Base-by-base conservation (phyloP, 2,329 filamentous ascomycete genomes). In the Hypomyces rosellus region DNA sequence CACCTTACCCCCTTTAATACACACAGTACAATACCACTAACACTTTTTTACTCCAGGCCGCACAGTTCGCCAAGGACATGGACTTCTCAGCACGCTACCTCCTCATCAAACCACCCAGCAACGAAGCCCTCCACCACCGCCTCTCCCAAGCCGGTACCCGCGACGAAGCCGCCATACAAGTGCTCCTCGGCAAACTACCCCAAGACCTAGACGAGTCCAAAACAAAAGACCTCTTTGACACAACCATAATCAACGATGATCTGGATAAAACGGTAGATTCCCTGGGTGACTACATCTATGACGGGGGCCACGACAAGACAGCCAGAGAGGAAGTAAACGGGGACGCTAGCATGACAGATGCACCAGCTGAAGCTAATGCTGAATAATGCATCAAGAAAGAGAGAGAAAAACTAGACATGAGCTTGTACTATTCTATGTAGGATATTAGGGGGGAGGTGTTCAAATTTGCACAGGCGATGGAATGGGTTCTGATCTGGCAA, bases 41-140 rank as follows among this genome's bases (percentile, higher is more conserved):
- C 41, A 4, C 22, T 33, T 15, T 47, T 45, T 40, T 20, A 50
- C 14, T 6, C 42, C 43, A 82, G 80, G 75, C 77, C 18, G 73
- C 75, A 6, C 74, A 80, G 59, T 77, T 79, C 59, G 74, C 78
- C 52, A 80, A 76, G 54, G 79, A 81, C 51, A 75, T 77, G 59
- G 75, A 71, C 44, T 82, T 79, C 50, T 61, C 71, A 25, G 80
- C 78, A 2, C 76, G 80, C 5, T 77, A 75, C 55, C 64, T 84
- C 47, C 74, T 81, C 53, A 59, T 85, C 54, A 67, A 70, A 33
- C 72, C 76, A 2, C 65, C 76, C 0, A 53, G 47, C 20, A 55
- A 55, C 9, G 60, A 63, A 37, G 34, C 46, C n/a, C 51, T 66
- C 15, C 58, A 59, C 20, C 51, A 58, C 15, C 65, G 64, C 15